phyloP scores from a whole-genome alignment of 257 asterid genomes.

The Striga asiatica region DNA sequence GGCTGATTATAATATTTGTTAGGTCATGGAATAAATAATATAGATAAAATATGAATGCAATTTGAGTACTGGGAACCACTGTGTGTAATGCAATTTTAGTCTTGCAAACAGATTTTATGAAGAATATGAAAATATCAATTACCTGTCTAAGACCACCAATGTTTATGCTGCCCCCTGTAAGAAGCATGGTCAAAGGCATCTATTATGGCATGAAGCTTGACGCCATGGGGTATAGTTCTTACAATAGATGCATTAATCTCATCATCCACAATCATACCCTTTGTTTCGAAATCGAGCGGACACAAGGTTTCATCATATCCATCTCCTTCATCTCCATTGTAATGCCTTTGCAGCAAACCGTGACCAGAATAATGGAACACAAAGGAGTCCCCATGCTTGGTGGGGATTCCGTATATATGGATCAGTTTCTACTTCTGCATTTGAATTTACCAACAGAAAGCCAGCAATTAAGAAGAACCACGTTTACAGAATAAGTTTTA shows the following conservation, averaged over 20 bases:
- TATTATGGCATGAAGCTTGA: slow-evolving; percentile 77
- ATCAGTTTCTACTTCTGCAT: slow-evolving; percentile 87
- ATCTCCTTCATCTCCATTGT: slow-evolving; percentile 86
- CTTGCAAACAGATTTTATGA: no score
- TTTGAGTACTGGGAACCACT: no score
- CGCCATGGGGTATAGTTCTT: slow-evolving; percentile 80
- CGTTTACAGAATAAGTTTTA: no score
- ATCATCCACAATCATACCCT: slow-evolving; percentile 95
- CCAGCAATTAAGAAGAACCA: no score
- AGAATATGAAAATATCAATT: no score
- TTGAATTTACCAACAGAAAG: slow-evolving; percentile 14
- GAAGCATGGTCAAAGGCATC: slow-evolving; percentile 77
- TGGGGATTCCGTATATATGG: slow-evolving; percentile 78
- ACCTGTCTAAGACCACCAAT: slow-evolving; percentile 72
- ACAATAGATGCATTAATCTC: slow-evolving; percentile 82
- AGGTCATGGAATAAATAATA: no score
- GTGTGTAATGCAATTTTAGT: no score
- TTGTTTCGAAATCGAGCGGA: slow-evolving; percentile 86
- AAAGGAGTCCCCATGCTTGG: slow-evolving; percentile 78
- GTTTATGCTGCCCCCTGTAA: slow-evolving; percentile 66
- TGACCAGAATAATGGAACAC: slow-evolving; percentile 94
- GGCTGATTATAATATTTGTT: no score
- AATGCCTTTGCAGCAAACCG: slow-evolving; percentile 76
- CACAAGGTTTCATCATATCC: slow-evolving; percentile 95
- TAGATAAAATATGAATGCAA: no score